Evolutionary conservation across 306 rosid species (phyloP).

Genomic region (Castanea mollissima): DNA sequence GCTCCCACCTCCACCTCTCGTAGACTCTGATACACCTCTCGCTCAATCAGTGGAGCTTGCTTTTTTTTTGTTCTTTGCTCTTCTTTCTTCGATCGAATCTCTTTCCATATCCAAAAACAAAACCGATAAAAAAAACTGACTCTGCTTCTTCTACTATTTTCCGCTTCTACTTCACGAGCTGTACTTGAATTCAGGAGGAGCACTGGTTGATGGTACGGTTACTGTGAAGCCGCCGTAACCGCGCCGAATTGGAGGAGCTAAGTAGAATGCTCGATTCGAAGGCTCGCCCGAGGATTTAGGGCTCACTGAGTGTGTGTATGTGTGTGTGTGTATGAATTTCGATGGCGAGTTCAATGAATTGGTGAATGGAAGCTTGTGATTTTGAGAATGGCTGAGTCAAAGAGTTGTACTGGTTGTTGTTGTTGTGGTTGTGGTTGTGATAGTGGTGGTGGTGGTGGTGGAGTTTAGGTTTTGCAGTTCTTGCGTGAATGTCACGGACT

Average conservation of each 20-base stretch:
- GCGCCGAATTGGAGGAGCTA: constrained; percentile 22
- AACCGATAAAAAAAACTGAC: background rate
- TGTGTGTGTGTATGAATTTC: constrained; percentile 35
- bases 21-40: constrained; percentile 1
- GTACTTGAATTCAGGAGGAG: constrained; percentile 26
- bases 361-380: constrained; percentile 69
- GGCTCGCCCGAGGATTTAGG: constrained; percentile 38
- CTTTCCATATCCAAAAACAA: constrained; percentile 21
- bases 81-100: constrained; percentile 38
- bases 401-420: background rate
- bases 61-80: background rate
- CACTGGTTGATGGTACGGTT: constrained; percentile 11
- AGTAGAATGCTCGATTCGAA: constrained; percentile 57
- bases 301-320: constrained; percentile 31
- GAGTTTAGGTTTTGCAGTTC: constrained; percentile 52
- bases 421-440: too few relatives aligned
- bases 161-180: constrained; percentile 7
- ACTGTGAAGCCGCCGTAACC: constrained; percentile 35
- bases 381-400: constrained; percentile 53
- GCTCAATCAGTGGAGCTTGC: constrained; percentile 24
- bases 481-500: constrained; percentile 52
- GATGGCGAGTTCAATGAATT: constrained; percentile 34
- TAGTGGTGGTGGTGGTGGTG: constrained; percentile 8
- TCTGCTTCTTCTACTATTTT: constrained; percentile 1
- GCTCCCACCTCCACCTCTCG: background rate